phyloP scores from a whole-genome alignment of 2,329 filamentous ascomycete species.

The Alternaria tenuissima region DNA sequence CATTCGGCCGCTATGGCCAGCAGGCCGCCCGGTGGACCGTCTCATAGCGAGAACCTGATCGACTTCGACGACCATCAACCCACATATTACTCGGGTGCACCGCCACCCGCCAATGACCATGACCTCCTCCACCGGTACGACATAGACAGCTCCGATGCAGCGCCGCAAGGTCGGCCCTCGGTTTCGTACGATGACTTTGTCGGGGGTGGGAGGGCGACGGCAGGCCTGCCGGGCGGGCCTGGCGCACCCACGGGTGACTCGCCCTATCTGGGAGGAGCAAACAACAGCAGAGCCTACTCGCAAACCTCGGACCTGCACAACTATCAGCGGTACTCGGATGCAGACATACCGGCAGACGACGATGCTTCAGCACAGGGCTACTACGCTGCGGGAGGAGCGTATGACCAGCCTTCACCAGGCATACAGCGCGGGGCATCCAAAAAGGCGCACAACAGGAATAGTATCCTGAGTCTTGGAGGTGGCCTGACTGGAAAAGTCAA shows the following conservation, averaged over 20 bases:
- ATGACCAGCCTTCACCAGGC: conserved; percentile 63
- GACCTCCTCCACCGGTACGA: conserved; percentile 79
- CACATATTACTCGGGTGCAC: conserved; percentile 77
- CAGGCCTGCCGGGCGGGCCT: conserved; percentile 56
- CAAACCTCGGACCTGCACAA: conserved; percentile 86
- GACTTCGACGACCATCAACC: conserved; percentile 77
- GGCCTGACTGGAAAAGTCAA: conserved; percentile 88
- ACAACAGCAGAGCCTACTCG: conserved; percentile 59
- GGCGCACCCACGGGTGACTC: conserved; percentile 49
- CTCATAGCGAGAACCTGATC: conserved; percentile 67
- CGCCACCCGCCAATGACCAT: conserved; percentile 81
- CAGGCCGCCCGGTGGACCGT: conserved; percentile 62
- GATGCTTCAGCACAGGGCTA: conserved; percentile 76
- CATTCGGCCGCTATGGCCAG: conserved; percentile 57
- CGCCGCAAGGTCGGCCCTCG: conserved; percentile 76
- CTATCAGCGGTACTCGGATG: conserved; percentile 90
- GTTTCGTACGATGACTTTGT: conserved; percentile 96
- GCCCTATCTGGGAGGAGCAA: conserved; percentile 50
- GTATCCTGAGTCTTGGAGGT: conserved; percentile 84
- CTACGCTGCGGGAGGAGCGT: conserved; percentile 72
- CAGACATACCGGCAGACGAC: conserved; percentile 83
- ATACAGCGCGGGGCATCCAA: conserved; percentile 60
- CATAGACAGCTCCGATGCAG: conserved; percentile 70
- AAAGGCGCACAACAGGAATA: conserved; percentile 78
- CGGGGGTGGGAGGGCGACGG: conserved; percentile 65